Conservation (phyloP, 2,329 filamentous ascomycete genomes). For the Fusarium marasasianum region DNA sequence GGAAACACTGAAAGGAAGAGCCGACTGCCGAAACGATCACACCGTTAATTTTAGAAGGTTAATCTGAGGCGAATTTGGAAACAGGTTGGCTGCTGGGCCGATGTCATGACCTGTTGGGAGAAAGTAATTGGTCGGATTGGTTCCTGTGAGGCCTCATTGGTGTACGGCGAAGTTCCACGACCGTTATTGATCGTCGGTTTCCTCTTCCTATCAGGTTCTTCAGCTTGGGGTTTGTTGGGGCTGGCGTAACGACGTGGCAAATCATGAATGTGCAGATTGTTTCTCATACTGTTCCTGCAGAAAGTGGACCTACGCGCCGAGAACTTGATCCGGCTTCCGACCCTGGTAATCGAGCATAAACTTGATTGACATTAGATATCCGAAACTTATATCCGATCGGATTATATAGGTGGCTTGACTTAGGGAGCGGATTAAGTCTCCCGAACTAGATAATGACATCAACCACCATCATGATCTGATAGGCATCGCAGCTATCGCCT, state of each 20-base stretch:
- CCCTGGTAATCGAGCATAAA: background rate
- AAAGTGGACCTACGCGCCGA: background rate
- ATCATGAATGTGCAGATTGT: background rate
- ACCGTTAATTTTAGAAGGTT: background rate
- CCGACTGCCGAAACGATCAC: slow-evolving; percentile 10
- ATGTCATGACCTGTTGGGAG: slow-evolving; percentile 1
- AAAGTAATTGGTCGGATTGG: background rate
- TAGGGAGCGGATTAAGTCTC: background rate
- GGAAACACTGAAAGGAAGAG: slow-evolving; percentile 16
- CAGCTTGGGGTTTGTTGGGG: background rate
- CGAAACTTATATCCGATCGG: background rate
- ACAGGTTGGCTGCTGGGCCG: background rate
- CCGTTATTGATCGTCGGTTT: background rate
- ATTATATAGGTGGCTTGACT: background rate
- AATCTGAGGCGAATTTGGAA: background rate
- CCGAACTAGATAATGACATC: background rate
- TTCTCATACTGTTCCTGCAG: slow-evolving; percentile 3
- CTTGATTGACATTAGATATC: background rate
- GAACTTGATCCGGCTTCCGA: background rate
- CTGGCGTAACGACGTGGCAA: background rate
- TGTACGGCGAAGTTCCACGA: background rate
- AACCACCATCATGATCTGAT: background rate
- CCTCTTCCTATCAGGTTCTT: background rate
- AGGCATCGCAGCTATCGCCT: background rate
- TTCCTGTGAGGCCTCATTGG: background rate